These are phyloP conservation scores for Seminavis robusta DNA, from an alignment of 108 stramenopile genomes.

Conservation along the genomic window DNA sequence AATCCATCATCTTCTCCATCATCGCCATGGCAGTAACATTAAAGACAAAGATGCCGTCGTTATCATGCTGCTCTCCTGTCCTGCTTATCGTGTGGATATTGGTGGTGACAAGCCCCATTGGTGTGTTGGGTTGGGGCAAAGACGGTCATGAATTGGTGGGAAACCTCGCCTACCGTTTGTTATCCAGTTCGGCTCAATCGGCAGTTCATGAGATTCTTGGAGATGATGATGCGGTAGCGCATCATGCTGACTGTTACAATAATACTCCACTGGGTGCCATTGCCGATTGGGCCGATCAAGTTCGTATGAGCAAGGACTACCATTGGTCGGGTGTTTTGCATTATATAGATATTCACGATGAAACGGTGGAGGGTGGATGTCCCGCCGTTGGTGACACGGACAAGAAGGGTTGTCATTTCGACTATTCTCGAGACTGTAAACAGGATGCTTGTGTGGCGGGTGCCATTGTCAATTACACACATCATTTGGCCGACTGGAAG, in stretches of 20 bases:
- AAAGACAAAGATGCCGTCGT: too few relatives aligned
- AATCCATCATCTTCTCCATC: too few relatives aligned
- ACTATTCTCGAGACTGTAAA: constrained; percentile 47
- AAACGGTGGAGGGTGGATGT: constrained; percentile 37
- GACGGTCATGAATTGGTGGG: constrained; percentile 49
- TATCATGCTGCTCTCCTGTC: too few relatives aligned
- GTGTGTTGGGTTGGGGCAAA: constrained; percentile 49
- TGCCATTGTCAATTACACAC: constrained; percentile 51
- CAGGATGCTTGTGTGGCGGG: constrained; percentile 51
- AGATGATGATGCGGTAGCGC: neutral
- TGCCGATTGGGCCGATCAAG: constrained; percentile 66
- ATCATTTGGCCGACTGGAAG: constrained; percentile 11
- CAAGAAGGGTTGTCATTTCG: constrained; percentile 23
- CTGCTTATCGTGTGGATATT: too few relatives aligned
- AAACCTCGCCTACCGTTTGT: constrained; percentile 48
- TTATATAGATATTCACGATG: constrained; percentile 56
- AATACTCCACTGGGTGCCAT: constrained; percentile 35
- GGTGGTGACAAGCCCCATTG: too few relatives aligned
- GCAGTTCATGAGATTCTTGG: constrained; percentile 20
- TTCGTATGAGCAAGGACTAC: constrained; percentile 29
- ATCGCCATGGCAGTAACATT: too few relatives aligned
- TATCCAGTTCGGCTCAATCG: constrained; percentile 18
- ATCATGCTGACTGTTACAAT: neutral
- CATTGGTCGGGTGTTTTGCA: constrained; percentile 45
- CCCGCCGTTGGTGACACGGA: constrained; percentile 1